Evolutionary conservation across 1,284 basidiomycete species (phyloP), one percentile per base, ranked within the genome.

Genomic region (Ceratobasidium sp.): DNA sequence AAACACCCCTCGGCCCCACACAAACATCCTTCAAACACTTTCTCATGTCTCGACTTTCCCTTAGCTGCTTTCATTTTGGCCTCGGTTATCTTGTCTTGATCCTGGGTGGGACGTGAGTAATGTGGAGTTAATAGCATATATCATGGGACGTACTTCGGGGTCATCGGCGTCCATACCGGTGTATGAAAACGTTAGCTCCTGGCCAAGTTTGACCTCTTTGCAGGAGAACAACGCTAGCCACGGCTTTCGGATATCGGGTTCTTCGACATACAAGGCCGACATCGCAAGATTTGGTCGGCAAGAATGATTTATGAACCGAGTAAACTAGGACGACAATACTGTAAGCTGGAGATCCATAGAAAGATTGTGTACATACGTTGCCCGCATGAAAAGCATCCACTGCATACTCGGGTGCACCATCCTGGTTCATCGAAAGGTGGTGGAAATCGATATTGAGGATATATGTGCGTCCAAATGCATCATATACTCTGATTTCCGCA

Each of bases 351-450:
- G 74, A 59, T 80, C 73, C 18, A 64, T 75, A 74, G 3, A 60
- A 65, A 77, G 46, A 30, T 30, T 30, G 27, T 50, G 33, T 18
- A 87, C 93, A 85, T 83, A 96, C 95, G 83, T 94, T 94, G 23
- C 95, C 95, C 59, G 90, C 92, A 83, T 96, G 94, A 82, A 92
- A 96, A 0, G 95, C 95, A 84, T 96, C 95, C 1, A 96, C 90
- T 52, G 87, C 85, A 80, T 90, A 93, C 23, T 82, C 83, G 65
- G 57, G 79, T 35, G 8, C 78, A 79, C 6, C 81, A 78, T 60
- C 80, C 30, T 4, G 20, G 75, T 27, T 80, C 77, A 0, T 83
- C 83, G 16, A 84, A 79, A 60, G 66, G 86, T 94, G 88, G 80
- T 90, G 92, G 80, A 91, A 93, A 81, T 97, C 95, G 27, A 96